These are phyloP conservation scores for Alternaria sp. DNA, from an alignment of 2,329 filamentous ascomycete genomes.

Conservation along the genomic window DNA sequence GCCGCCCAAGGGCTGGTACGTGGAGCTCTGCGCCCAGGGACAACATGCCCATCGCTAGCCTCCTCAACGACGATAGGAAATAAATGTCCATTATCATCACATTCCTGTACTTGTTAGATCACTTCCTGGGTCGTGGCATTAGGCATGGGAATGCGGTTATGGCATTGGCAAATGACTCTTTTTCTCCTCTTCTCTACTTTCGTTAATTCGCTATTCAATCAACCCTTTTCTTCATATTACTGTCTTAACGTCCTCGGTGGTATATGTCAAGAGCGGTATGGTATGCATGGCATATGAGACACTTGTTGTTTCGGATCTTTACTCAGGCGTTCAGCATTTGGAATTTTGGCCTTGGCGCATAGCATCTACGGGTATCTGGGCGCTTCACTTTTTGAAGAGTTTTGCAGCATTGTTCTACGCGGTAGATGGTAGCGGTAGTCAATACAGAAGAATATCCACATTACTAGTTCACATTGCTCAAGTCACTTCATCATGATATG, in stretches of 20 bases:
- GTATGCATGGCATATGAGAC: constrained; percentile 1
- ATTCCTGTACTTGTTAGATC: constrained; percentile 4
- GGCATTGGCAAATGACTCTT: background rate
- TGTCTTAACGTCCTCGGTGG: background rate
- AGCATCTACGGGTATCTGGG: background rate
- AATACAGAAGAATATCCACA: background rate
- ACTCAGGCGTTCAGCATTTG: background rate
- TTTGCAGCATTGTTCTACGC: background rate
- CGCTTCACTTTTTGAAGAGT: background rate
- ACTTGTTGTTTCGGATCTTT: constrained; percentile 1
- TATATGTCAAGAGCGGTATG: background rate
- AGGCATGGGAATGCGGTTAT: background rate
- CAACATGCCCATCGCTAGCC: constrained; percentile 48
- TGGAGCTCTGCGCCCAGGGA: constrained; percentile 46
- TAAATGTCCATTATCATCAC: background rate
- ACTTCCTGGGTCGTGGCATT: background rate
- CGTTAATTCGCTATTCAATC: constrained; percentile 24
- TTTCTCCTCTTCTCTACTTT: constrained; percentile 30
- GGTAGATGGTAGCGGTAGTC: background rate
- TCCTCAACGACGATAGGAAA: constrained; percentile 49
- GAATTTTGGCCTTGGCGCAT: background rate
- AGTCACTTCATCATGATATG: background rate
- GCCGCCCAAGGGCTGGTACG: constrained; percentile 40
- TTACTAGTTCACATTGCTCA: background rate
- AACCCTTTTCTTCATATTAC: background rate